Evolutionary conservation across 352 stramenopile species (phyloP).

Genomic region (Pythium plurisporium): DNA sequence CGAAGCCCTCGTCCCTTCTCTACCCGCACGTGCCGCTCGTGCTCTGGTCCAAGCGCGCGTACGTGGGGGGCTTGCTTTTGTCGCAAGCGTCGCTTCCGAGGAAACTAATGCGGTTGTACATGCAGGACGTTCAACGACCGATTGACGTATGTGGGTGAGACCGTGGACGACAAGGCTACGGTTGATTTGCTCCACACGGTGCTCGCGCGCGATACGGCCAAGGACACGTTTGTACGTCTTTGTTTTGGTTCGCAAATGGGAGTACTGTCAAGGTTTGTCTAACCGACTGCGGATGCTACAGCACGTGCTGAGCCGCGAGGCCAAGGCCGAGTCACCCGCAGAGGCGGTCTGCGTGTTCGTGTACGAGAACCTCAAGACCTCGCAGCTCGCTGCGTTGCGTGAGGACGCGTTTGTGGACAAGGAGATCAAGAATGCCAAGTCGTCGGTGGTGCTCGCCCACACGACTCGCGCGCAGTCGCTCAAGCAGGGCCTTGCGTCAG

Average conservation of each 20-base stretch:
- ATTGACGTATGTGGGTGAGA: slow-evolving; percentile 43
- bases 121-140: slow-evolving; percentile 40
- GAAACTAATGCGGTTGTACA: neutral
- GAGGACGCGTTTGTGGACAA: slow-evolving; percentile 41
- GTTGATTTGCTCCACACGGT: slow-evolving; percentile 27
- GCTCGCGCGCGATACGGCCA: slow-evolving; percentile 22
- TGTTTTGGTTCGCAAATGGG: too few relatives aligned
- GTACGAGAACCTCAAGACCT: slow-evolving; percentile 30
- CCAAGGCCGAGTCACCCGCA: slow-evolving; percentile 10
- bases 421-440: slow-evolving; percentile 38
- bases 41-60: slow-evolving; percentile 66
- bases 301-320: slow-evolving; percentile 34
- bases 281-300: neutral
- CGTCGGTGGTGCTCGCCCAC: slow-evolving; percentile 68
- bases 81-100: neutral
- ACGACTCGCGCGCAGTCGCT: slow-evolving; percentile 54
- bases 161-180: slow-evolving; percentile 40
- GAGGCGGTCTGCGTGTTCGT: slow-evolving; percentile 67
- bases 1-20: slow-evolving; percentile 22
- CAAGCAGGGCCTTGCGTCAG: slow-evolving; percentile 9
- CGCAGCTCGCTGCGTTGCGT: slow-evolving; percentile 42
- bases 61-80: slow-evolving; percentile 15
- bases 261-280: neutral
- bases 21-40: slow-evolving; percentile 55
- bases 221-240: slow-evolving; percentile 34